Percentiles rank a stretch among this genome's conserved stretches.
Conservation (phyloP, 2,329 filamentous ascomycete genomes). For the Aureobasidium melanogenum region DNA sequence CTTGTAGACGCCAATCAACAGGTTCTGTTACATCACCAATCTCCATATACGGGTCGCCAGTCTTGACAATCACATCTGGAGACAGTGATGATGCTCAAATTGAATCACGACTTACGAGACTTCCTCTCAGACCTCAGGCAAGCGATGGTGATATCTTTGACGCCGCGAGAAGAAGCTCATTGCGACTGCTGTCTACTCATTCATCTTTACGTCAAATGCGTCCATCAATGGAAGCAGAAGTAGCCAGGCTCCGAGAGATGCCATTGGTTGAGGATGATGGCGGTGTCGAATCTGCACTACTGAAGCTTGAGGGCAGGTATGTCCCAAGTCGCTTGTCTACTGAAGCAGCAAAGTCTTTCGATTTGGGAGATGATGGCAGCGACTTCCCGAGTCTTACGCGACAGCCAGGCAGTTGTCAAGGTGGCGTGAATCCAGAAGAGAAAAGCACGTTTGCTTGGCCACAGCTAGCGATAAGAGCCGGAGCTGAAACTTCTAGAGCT, state of each 20-base stretch:
- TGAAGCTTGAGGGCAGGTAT: slow-evolving; percentile 86
- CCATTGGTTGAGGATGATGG: slow-evolving; percentile 73
- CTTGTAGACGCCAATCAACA: slow-evolving; percentile 38
- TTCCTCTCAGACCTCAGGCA: slow-evolving; percentile 9
- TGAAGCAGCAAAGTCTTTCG: neutral
- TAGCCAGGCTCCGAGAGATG: slow-evolving; percentile 76
- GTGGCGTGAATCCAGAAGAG: neutral
- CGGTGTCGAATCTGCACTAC: slow-evolving; percentile 81
- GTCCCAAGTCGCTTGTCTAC: slow-evolving; percentile 27
- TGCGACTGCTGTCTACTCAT: slow-evolving; percentile 38
- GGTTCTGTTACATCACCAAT: slow-evolving; percentile 25
- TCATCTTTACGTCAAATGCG: slow-evolving; percentile 48
- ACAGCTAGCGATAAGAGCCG: neutral
- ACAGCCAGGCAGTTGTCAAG: neutral
- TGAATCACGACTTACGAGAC: neutral
- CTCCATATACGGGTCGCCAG: slow-evolving; percentile 1
- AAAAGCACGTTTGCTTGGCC: neutral
- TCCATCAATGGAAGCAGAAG: slow-evolving; percentile 78
- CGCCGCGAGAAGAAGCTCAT: neutral
- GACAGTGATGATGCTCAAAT: slow-evolving; percentile 5
- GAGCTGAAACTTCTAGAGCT: neutral
- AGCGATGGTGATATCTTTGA: neutral
- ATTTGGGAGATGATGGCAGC: neutral
- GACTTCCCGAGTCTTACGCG: neutral
- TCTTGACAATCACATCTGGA: slow-evolving; percentile 5